Conservation (phyloP, 352 stramenopile genomes). For the Globisporangium nodosum region DNA sequence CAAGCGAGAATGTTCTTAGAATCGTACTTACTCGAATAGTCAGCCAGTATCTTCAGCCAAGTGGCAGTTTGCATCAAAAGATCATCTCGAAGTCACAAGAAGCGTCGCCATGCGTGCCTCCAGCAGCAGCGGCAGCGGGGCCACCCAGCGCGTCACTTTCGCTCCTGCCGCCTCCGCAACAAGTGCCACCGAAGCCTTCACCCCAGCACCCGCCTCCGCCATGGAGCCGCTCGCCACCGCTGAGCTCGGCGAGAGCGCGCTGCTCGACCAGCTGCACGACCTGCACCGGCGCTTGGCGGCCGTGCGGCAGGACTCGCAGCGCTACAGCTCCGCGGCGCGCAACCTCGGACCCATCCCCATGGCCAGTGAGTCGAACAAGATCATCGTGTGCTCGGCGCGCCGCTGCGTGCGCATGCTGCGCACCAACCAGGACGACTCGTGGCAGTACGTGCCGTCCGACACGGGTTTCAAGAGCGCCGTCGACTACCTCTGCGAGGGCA, state of each 20-base stretch:
- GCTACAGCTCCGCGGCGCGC: slow-evolving; percentile 51
- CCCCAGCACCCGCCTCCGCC: too few species aligned
- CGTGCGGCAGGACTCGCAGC: slow-evolving; percentile 73
- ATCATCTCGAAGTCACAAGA: too few species aligned
- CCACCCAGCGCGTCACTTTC: neutral
- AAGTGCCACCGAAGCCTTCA: neutral
- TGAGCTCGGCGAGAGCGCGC: slow-evolving; percentile 64
- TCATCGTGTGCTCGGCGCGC: slow-evolving; percentile 65
- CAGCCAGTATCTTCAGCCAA: too few species aligned
- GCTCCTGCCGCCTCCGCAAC: neutral
- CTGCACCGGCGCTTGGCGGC: slow-evolving; percentile 60
- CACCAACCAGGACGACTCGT: slow-evolving; percentile 61
- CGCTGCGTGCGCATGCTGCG: slow-evolving; percentile 76
- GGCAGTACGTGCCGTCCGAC: slow-evolving; percentile 63
- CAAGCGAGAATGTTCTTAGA: too few species aligned
- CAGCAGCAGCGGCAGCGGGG: too few species aligned
- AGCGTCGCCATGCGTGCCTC: too few species aligned
- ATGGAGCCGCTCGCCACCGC: slow-evolving; percentile 4
- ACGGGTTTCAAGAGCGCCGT: slow-evolving; percentile 71
- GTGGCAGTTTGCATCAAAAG: too few species aligned
- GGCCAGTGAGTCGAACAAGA: slow-evolving; percentile 75
- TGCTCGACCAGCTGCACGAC: slow-evolving; percentile 76
- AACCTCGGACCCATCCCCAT: slow-evolving; percentile 66
- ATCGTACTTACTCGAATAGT: too few species aligned
- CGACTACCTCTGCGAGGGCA: slow-evolving; percentile 62